phyloP scores from a whole-genome alignment of 2,329 filamentous ascomycete genomes.

The Xylogone sp. region DNA sequence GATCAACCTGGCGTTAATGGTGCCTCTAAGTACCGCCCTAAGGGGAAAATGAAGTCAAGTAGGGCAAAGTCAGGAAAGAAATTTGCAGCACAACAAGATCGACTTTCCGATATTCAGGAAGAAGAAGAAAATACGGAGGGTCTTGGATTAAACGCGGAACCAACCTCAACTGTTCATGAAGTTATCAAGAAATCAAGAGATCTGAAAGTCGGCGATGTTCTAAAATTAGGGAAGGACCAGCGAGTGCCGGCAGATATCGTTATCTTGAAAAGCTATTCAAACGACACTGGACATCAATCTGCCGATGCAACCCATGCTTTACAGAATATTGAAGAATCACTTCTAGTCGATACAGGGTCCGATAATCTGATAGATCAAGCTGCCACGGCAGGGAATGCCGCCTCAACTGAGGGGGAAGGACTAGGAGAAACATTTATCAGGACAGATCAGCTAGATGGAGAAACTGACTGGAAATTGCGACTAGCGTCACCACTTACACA shows the following conservation, averaged over 20 bases:
- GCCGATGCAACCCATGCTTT: constrained; percentile 10
- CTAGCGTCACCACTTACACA: constrained; percentile 85
- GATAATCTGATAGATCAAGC: constrained; percentile 22
- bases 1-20: constrained; percentile 45
- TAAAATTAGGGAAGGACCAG: constrained; percentile 89
- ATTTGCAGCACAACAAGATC: constrained; percentile 32
- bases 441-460: constrained; percentile 94
- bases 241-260: constrained; percentile 92
- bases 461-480: constrained; percentile 97
- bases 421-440: constrained; percentile 89
- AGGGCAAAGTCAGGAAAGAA: constrained; percentile 34
- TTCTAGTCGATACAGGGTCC: constrained; percentile 26
- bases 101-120: constrained; percentile 64
- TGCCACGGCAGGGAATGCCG: constrained; percentile 20
- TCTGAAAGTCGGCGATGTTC: constrained; percentile 89
- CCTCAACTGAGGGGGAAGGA: constrained; percentile 24
- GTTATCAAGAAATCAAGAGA: constrained; percentile 79
- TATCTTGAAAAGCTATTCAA: constrained; percentile 75
- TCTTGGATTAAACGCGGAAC: constrained; percentile 34
- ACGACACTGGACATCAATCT: constrained; percentile 41
- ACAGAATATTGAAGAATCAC: constrained; percentile 6
- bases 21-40: constrained; percentile 30
- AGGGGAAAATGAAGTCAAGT: constrained; percentile 45
- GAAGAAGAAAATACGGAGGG: constrained; percentile 56
- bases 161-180: constrained; percentile 56